phyloP scores from a whole-genome alignment of 305 asterid genomes.

The Solanum aculeatissimum region DNA sequence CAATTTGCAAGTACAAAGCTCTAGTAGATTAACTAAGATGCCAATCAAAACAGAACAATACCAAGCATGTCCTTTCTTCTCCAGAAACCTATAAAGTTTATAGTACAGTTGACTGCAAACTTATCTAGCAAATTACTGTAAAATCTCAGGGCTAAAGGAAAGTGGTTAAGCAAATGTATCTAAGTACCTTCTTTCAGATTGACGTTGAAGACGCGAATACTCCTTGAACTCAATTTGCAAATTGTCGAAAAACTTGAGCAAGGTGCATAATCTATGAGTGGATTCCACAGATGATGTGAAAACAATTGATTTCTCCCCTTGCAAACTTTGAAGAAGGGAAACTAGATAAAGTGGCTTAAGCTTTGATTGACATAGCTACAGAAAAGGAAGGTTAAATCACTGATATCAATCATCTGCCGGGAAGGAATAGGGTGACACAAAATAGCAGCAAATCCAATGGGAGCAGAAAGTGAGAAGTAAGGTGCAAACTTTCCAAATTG shows the following conservation, averaged over 20 bases:
- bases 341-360: constrained; percentile 74
- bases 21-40: not conserved
- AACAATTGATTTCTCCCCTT: constrained; percentile 70
- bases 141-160: not conserved
- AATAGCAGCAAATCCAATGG: not conserved
- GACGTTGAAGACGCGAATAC: constrained; percentile 83
- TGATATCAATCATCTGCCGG: not conserved
- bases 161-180: not conserved
- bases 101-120: not conserved
- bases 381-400: not conserved
- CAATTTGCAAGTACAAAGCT: not conserved
- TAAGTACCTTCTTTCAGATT: constrained; percentile 61
- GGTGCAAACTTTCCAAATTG: not conserved
- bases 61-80: not conserved
- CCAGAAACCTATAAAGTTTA: not conserved
- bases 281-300: constrained; percentile 83
- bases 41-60: not conserved
- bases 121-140: not conserved
- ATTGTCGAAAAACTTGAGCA: constrained; percentile 50
- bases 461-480: not conserved
- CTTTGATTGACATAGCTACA: constrained; percentile 70
- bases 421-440: not conserved
- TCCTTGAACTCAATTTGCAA: constrained; percentile 54
- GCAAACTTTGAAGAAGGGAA: constrained; percentile 56
- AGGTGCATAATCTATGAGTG: constrained; percentile 62